Evolutionary conservation across 2,329 filamentous ascomycete species (phyloP).

Genomic region (Cordyceps militaris): DNA sequence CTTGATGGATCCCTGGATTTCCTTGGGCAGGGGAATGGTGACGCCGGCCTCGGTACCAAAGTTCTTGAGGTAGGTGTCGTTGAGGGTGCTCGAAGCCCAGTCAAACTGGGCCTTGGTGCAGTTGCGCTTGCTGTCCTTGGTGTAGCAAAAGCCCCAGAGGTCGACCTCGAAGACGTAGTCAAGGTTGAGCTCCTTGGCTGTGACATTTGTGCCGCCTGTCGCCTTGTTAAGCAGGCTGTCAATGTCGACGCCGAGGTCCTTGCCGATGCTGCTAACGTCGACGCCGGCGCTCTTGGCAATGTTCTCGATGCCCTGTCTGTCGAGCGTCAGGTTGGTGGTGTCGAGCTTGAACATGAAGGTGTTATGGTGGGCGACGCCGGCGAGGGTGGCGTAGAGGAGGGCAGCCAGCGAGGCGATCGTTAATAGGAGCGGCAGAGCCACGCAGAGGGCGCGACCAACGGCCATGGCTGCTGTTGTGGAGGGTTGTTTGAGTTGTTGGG

Average conservation of each 20-base stretch:
- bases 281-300: slow-evolving; percentile 18
- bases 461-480: slow-evolving; percentile 37
- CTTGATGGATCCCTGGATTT: slow-evolving; percentile 60
- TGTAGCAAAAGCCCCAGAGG: slow-evolving; percentile 82
- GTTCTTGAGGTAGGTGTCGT: slow-evolving; percentile 50
- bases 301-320: slow-evolving; percentile 25
- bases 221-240: slow-evolving; percentile 17
- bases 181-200: slow-evolving; percentile 53
- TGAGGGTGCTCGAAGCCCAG: slow-evolving; percentile 70
- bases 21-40: slow-evolving; percentile 59
- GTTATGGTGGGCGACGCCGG: slow-evolving; percentile 48
- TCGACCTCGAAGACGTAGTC: slow-evolving; percentile 72
- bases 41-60: slow-evolving; percentile 41
- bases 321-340: slow-evolving; percentile 51
- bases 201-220: slow-evolving; percentile 40
- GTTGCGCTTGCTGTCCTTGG: slow-evolving; percentile 43
- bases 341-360: slow-evolving; percentile 56
- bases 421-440: slow-evolving; percentile 77
- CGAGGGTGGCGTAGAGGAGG: slow-evolving; percentile 49
- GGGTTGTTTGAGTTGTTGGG: not conserved
- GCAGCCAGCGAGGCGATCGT: slow-evolving; percentile 72
- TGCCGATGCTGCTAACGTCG: slow-evolving; percentile 17
- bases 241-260: slow-evolving; percentile 19
- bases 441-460: slow-evolving; percentile 75
- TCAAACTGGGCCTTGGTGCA: slow-evolving; percentile 68